Conservation (phyloP, 2,329 filamentous ascomycete genomes). For the Xylariaceae sp. region DNA sequence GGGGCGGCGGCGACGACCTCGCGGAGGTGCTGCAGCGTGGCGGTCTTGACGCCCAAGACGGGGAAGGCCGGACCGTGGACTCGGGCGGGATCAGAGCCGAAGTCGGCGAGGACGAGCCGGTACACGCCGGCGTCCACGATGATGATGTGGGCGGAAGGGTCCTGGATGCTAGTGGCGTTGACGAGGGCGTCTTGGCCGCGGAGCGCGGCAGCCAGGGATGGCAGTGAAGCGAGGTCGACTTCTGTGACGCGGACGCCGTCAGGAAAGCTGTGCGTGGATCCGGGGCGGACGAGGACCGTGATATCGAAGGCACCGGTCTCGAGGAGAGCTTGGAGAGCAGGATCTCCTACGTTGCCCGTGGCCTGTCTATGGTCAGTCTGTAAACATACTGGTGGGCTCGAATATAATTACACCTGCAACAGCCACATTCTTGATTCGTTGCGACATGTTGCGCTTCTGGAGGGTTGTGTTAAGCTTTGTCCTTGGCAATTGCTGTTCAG, state of each 20-base stretch:
- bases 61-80: conserved; percentile 30
- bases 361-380: background rate
- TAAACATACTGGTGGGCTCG: background rate
- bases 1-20: conserved; percentile 15
- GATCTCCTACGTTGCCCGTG: conserved; percentile 2
- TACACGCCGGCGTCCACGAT: conserved; percentile 32
- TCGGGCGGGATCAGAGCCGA: conserved; percentile 31
- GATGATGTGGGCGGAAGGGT: conserved; percentile 27
- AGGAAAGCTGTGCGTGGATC: conserved; percentile 3
- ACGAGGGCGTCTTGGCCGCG: conserved; percentile 33
- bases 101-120: conserved; percentile 37
- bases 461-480: too few species aligned
- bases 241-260: conserved; percentile 1
- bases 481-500: too few species aligned
- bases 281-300: conserved; percentile 2
- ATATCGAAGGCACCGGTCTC: conserved; percentile 1
- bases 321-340: conserved; percentile 3
- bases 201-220: conserved; percentile 26
- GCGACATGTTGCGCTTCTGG: background rate
- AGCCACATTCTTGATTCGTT: conserved; percentile 4
- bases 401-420: conserved; percentile 1
- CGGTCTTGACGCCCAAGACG: conserved; percentile 31
- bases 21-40: conserved; percentile 28
- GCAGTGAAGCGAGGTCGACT: conserved; percentile 11
- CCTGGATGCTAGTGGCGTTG: conserved; percentile 27